Evolutionary conservation across 768 basidiomycete species (phyloP).

Genomic region (Amanita exitialis): DNA sequence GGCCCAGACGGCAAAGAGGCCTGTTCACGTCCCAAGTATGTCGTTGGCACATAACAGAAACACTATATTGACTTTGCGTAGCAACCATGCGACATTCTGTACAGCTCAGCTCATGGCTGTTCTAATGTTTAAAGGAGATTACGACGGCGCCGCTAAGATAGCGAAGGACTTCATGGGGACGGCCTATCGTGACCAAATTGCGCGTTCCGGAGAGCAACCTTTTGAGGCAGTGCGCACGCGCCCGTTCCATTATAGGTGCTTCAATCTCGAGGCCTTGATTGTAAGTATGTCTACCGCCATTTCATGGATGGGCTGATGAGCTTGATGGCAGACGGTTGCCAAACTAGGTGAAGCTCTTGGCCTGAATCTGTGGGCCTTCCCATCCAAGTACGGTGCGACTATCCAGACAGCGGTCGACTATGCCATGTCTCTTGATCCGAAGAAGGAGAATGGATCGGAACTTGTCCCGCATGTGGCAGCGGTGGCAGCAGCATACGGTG

Average conservation of each 20-base stretch:
- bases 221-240: conserved; percentile 50
- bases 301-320: conserved; percentile 11
- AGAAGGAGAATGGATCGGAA: conserved; percentile 27
- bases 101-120: conserved; percentile 48
- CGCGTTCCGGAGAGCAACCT: conserved; percentile 51
- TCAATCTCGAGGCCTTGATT: conserved; percentile 62
- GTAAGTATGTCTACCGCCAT: conserved; percentile 22
- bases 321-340: conserved; percentile 30
- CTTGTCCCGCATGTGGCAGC: conserved; percentile 50
- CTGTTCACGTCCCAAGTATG: conserved; percentile 40
- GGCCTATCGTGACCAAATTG: conserved; percentile 43
- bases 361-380: conserved; percentile 40
- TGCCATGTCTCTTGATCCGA: conserved; percentile 35
- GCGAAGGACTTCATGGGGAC: conserved; percentile 39
- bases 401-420: conserved; percentile 53
- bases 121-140: conserved; percentile 43
- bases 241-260: conserved; percentile 59
- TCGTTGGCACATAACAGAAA: background rate
- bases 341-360: conserved; percentile 45
- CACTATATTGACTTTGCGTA: conserved; percentile 14
- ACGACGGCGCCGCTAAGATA: conserved; percentile 33
- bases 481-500: conserved; percentile 48
- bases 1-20: conserved; percentile 38
- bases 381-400: conserved; percentile 37
- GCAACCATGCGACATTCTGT: conserved; percentile 62